These are phyloP conservation scores for Fusarium verrucosum DNA, from an alignment of 2,329 filamentous ascomycete genomes.

Conservation along the genomic window DNA sequence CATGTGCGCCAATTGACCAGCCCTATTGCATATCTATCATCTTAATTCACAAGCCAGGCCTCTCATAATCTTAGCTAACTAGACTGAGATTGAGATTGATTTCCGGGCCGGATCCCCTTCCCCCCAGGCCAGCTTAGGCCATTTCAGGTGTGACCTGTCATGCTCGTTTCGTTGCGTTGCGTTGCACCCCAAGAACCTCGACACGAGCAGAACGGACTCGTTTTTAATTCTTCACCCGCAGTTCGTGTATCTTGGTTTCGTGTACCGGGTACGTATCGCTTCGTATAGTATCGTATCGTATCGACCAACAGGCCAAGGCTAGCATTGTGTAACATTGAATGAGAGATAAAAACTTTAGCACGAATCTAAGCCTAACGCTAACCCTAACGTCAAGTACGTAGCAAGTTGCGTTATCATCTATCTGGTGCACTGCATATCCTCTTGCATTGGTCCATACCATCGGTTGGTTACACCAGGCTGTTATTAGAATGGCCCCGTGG, in stretches of 20 bases:
- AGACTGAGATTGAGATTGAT: constrained; percentile 23
- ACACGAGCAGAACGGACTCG: not conserved
- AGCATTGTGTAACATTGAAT: not conserved
- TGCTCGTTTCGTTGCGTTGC: not conserved
- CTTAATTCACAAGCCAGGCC: constrained; percentile 26
- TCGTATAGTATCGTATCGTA: not conserved
- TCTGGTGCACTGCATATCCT: not conserved
- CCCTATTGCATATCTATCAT: constrained; percentile 38
- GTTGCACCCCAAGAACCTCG: constrained; percentile 2
- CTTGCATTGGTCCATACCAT: not conserved
- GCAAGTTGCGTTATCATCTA: not conserved
- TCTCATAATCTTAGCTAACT: constrained; percentile 12
- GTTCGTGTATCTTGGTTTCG: not conserved
- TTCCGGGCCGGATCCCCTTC: constrained; percentile 28
- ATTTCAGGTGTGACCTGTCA: constrained; percentile 10
- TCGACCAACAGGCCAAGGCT: not conserved
- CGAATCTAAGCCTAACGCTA: not conserved
- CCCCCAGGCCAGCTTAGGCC: not conserved
- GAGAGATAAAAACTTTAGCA: not conserved
- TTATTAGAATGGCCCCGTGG: not conserved
- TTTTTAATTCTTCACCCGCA: not conserved
- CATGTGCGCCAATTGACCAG: constrained; percentile 18
- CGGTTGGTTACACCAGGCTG: not conserved
- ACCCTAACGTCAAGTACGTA: not conserved
- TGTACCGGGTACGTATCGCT: not conserved